A percentile compares a stretch with the other conserved stretches of the same genome.
Evolutionary conservation across 352 stramenopile genomes (phyloP).

Genomic region (Phytophthora idaei): DNA sequence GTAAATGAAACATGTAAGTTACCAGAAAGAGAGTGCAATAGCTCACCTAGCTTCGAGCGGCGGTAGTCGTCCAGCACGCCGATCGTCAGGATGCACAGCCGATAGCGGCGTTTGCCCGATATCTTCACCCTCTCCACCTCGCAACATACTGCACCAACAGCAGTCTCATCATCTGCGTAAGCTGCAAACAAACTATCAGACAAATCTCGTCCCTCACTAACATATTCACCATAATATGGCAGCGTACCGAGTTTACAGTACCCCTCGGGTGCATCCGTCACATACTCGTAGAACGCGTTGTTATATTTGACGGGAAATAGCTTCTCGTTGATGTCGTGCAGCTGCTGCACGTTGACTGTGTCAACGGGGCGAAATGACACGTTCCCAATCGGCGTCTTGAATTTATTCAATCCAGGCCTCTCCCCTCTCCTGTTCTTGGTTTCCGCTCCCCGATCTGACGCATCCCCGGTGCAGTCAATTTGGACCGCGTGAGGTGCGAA

Average conservation of each 20-base stretch:
- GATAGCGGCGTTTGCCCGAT: constrained; percentile 11
- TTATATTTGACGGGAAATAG: constrained; percentile 94
- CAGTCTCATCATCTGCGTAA: constrained; percentile 70
- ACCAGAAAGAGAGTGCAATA: constrained; percentile 2
- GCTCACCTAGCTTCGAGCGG: constrained; percentile 42
- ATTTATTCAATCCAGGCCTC: not conserved
- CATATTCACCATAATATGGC: not conserved
- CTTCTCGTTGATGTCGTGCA: constrained; percentile 88
- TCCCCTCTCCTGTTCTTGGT: not conserved
- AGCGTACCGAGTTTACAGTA: constrained; percentile 62
- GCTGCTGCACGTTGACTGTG: constrained; percentile 64
- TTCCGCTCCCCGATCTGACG: not conserved
- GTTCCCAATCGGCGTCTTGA: constrained; percentile 7
- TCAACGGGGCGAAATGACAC: constrained; percentile 63
- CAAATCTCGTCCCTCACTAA: not conserved
- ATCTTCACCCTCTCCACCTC: constrained; percentile 70
- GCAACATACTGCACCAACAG: constrained; percentile 90
- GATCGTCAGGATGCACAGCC: constrained; percentile 92
- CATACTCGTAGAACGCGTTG: constrained; percentile 92
- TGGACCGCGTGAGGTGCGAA: constrained; percentile 58
- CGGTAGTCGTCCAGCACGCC: constrained; percentile 90
- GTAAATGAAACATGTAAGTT: not conserved
- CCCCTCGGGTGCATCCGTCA: constrained; percentile 64
- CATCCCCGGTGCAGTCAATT: constrained; percentile 38
- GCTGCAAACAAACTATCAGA: constrained; percentile 26